phyloP scores from a whole-genome alignment of 1,139 yeast species.

The Lodderomyces metapsilosis region DNA sequence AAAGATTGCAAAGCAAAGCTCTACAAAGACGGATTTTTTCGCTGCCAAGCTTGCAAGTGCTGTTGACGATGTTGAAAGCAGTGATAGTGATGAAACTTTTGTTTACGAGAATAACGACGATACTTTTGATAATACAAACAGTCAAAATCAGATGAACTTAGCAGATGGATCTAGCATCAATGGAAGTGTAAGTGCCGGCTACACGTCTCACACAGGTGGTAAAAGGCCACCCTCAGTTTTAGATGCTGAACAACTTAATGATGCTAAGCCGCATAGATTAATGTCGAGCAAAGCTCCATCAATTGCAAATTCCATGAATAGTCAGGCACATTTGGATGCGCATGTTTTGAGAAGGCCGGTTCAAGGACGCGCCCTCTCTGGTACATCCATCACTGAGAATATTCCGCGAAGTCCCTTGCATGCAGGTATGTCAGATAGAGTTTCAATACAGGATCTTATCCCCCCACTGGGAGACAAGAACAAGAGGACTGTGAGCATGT shows the following conservation, averaged over 20 bases:
- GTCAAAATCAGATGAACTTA: conserved; percentile 9
- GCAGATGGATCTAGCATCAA: conserved; percentile 15
- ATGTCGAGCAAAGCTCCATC: conserved; percentile 15
- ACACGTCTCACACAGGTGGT: conserved; percentile 5
- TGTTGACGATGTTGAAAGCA: conserved; percentile 81
- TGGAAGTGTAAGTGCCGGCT: conserved; percentile 11
- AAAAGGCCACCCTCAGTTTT: conserved; percentile 8
- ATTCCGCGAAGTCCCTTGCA: conserved; percentile 3
- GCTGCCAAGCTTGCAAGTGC: conserved; percentile 95
- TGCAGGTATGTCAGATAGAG: conserved; percentile 3
- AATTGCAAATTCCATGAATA: conserved; percentile 22
- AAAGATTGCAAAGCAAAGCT: conserved; percentile 29
- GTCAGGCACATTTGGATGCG: conserved; percentile 20
- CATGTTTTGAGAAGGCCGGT: conserved; percentile 11
- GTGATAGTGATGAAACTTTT: conserved; percentile 91
- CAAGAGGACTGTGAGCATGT: conserved; percentile 8
- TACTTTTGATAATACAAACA: conserved; percentile 14
- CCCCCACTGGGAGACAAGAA: not conserved
- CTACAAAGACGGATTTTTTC: conserved; percentile 81
- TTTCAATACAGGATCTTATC: not conserved
- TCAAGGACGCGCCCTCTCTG: conserved; percentile 13
- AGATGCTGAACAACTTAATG: conserved; percentile 3
- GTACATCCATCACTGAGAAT: conserved; percentile 12
- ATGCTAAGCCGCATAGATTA: conserved; percentile 2
- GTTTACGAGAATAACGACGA: conserved; percentile 66